phyloP scores from a whole-genome alignment of 2,329 filamentous ascomycete genomes.

The Lecanicillium sp. region DNA sequence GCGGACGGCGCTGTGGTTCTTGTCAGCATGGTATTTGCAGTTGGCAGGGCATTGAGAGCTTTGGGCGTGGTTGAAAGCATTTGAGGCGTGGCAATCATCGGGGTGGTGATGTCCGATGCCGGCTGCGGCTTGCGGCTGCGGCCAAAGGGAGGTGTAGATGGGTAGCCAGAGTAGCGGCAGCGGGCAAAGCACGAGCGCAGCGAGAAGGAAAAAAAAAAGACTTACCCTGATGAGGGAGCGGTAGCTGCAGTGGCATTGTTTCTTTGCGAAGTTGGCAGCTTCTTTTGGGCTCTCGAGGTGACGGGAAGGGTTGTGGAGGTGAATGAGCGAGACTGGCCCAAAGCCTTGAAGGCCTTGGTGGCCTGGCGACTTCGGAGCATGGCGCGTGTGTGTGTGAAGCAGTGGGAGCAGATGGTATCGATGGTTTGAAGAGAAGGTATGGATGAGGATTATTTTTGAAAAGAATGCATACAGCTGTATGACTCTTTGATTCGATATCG shows the following conservation, averaged over 20 bases:
- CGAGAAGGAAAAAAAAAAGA: conserved; percentile 16
- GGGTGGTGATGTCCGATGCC: too few relatives aligned
- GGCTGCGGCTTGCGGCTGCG: conserved; percentile 3
- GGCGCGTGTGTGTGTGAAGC: conserved; percentile 18
- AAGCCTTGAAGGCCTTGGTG: conserved; percentile 39
- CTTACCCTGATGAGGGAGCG: conserved; percentile 41
- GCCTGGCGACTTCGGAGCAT: conserved; percentile 48
- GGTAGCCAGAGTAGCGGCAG: too few relatives aligned
- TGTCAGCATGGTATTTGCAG: conserved; percentile 15
- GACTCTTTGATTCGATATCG: too few relatives aligned
- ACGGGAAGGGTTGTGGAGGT: conserved; percentile 33
- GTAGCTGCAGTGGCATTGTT: conserved; percentile 45
- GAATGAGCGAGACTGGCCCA: conserved; percentile 35
- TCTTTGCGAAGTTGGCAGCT: conserved; percentile 36
- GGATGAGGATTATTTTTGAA: neutral
- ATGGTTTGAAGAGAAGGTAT: neutral
- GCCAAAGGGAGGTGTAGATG: too few relatives aligned
- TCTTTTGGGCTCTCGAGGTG: conserved; percentile 33
- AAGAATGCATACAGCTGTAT: too few relatives aligned
- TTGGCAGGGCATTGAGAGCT: neutral
- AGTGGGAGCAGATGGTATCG: neutral
- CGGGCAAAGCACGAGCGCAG: neutral
- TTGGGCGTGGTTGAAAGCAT: too few relatives aligned
- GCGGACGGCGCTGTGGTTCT: conserved; percentile 38
- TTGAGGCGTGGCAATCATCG: too few relatives aligned